These are phyloP conservation scores for Osmanthus fragrans DNA, from an alignment of 257 asterid species.

Conservation along the genomic window DNA sequence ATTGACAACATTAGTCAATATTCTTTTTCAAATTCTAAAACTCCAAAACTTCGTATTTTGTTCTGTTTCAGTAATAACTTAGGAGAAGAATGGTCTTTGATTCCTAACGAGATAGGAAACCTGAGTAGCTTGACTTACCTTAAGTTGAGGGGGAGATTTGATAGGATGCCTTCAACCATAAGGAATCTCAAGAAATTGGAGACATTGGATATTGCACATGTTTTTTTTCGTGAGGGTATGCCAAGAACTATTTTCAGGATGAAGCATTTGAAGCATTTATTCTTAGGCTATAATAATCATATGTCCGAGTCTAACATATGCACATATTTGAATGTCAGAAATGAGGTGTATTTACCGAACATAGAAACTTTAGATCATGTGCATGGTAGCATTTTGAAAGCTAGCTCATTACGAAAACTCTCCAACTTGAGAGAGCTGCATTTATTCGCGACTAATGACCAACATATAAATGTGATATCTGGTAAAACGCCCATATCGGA, in stretches of 20 bases:
- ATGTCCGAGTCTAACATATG: too few relatives aligned
- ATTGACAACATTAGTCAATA: too few relatives aligned
- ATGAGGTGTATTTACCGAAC: neutral
- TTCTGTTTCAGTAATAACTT: too few relatives aligned
- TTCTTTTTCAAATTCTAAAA: too few relatives aligned
- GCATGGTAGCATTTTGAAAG: neutral
- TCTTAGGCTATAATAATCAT: rapidly evolving
- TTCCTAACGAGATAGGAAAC: neutral
- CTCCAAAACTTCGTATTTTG: too few relatives aligned
- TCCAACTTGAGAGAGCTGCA: neutral
- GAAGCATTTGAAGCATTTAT: neutral
- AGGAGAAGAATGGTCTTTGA: neutral
- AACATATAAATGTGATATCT: neutral
- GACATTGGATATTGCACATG: neutral
- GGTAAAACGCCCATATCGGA: neutral
- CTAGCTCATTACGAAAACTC: neutral
- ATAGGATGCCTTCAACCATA: neutral
- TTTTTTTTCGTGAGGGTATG: too few relatives aligned
- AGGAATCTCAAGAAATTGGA: neutral
- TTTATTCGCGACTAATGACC: neutral
- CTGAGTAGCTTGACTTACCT: neutral
- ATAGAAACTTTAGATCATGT: neutral
- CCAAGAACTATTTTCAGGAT: neutral
- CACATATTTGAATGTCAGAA: neutral
- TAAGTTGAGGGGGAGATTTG: neutral